phyloP scores from a whole-genome alignment of 345 rosid species.

The Mercurialis annua region DNA sequence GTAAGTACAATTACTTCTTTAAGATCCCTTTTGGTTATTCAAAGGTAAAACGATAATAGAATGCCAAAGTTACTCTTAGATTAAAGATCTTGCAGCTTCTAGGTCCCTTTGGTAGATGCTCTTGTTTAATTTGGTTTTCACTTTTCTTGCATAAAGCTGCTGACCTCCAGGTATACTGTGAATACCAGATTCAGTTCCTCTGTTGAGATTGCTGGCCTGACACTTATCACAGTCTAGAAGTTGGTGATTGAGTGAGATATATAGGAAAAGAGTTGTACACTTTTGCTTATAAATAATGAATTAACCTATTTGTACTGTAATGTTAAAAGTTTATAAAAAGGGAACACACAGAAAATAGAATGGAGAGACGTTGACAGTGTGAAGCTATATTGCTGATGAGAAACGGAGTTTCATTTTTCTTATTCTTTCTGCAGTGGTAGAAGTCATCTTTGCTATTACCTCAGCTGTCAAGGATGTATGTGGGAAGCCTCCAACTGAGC shows the following conservation, averaged over 20 bases:
- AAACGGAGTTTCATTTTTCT: not conserved
- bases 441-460: constrained; percentile 80
- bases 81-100: constrained; percentile 2
- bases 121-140: not conserved
- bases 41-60: not conserved
- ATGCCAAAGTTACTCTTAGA: not conserved
- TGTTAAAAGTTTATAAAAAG: not conserved
- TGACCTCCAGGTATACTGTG: not conserved
- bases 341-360: not conserved
- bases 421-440: constrained; percentile 54
- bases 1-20: constrained; percentile 42
- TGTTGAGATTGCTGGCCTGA: not conserved
- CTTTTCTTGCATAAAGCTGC: not conserved
- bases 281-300: not conserved
- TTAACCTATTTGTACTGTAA: not conserved
- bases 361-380: not conserved
- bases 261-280: not conserved
- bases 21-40: constrained; percentile 10
- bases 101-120: constrained; percentile 8
- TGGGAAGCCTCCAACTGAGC: constrained; percentile 91
- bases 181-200: constrained; percentile 1
- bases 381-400: not conserved
- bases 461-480: constrained; percentile 86
- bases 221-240: not conserved
- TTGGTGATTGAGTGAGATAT: not conserved